Base-by-base conservation (phyloP, 768 basidiomycete genomes). In the Collybia nuda region DNA sequence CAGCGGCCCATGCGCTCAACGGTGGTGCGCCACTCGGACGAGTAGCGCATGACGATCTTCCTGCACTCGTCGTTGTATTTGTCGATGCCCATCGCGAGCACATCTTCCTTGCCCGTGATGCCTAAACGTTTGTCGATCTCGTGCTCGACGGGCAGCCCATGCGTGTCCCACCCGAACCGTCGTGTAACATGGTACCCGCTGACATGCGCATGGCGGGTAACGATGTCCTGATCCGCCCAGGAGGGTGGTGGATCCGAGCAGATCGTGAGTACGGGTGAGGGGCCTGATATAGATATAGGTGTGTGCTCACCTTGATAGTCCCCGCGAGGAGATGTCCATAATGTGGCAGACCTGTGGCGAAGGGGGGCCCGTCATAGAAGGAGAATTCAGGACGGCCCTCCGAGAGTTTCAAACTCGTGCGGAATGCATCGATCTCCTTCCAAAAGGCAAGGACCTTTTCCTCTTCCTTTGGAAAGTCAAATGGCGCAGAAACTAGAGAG, bases 1-100 rank as follows among this genome's bases (percentile, higher is more conserved):
- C 97, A 99, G 55, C 97, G 85, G 28, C 96, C 97, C 88, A 98
- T 95, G 56, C 97, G 85, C 69, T 97, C 95, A 47, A 99, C 96
- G 3, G 95, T 98, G 29, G 73, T 64, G 43, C 94, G 85, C 97
- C 97, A 99, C 64, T 98, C 95, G 6, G 82, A 79, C 2, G 95
- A 79, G 67, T 98, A 98, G 44, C 93, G 82, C 95, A 99, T 98
- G 61, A 98, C 96, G 65, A 98, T 98, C 53, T 84, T 82, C 28
- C 96, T 84, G 64, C 97, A 99, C 67, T 98, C 94, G 5, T 82
- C 93, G 67, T 99, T 99, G 79, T 99, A 99, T 61, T 88, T 90
- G 72, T 88, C 92, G 69, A 99, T 96, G 12, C 97, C 97, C 86
- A 99, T 88, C 26, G 78, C 80, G 71, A 98, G 78, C 38, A 99